Evolutionary conservation across 768 basidiomycete genomes (phyloP), one percentile per base, ranked within the genome.

Genomic region (Lactarius quietus): DNA sequence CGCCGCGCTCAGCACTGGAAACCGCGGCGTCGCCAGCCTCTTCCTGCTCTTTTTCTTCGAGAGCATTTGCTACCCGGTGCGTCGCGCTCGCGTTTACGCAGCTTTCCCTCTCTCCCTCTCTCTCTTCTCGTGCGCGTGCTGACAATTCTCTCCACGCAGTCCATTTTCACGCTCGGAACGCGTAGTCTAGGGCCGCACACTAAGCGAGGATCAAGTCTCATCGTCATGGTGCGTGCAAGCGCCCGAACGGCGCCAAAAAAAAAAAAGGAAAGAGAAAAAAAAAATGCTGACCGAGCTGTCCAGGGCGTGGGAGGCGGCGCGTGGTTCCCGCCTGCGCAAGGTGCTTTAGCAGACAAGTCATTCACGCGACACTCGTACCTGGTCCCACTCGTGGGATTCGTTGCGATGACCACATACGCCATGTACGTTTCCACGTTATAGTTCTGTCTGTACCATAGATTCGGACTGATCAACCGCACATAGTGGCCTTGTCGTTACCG

Each of bases 21-120:
- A 77, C 59, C 76, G 80, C 6, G 89, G 84, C 38, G 76, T 90
- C 48, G 83, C 78, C 12, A 86, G 83, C 75, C 72, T 90, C 39
- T 89, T 87, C 71, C 72, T 78, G 62, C 75, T 90, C 61, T 88
- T 89, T 80, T 88, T 86, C 79, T 88, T 88, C 72, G 88, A 89
- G 74, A 88, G 86, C 35, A 89, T 90, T 65, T 89, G 87, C 70
- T 87, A 87, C 68, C 86, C 86, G 6, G 84, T 83, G 64, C 67
- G 80, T 75, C 5, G 4, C 10, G 35, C 18, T 18, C 20, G 1
- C 28, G 6, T 15, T 31, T 23, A 5, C 26, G 1, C 23, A 20
- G 12, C 3, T 33, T 35, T 23, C 39, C 17, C 15, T n/a, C 14
- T 10, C 15, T 0, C 4, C 43, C 20, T 9, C 3, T n/a, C n/a